A percentile compares a stretch with the other conserved stretches of the same genome.
Evolutionary conservation across 331 rosid species (phyloP).

Genomic region (Malus hybrid): DNA sequence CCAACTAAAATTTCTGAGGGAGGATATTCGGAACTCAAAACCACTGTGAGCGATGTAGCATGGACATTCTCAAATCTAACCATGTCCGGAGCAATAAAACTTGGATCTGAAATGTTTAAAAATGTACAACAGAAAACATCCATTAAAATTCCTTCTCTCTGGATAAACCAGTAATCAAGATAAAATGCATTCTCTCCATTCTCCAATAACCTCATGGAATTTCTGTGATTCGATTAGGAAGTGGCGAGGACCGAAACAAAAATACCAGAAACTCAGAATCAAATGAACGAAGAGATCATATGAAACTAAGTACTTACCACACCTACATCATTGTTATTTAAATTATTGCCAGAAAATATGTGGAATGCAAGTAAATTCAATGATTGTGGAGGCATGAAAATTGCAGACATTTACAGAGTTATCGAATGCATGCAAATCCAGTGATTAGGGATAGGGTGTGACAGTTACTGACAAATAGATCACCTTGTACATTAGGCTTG

Average conservation of each 20-base stretch:
- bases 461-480: constrained; percentile 1
- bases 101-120: constrained; percentile 43
- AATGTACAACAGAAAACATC: constrained; percentile 4
- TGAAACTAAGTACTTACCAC: background rate
- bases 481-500: constrained; percentile 44
- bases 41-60: constrained; percentile 58
- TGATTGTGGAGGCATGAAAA: background rate
- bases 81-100: constrained; percentile 39
- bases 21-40: constrained; percentile 47
- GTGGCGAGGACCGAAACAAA: background rate
- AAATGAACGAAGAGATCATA: background rate
- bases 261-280: background rate
- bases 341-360: background rate
- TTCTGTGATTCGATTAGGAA: constrained; percentile 2
- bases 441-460: background rate
- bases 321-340: background rate
- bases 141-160: background rate
- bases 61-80: constrained; percentile 68
- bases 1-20: constrained; percentile 28
- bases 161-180: background rate
- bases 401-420: background rate
- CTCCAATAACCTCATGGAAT: background rate
- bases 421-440: background rate
- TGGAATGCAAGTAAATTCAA: background rate
- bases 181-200: background rate